Evolutionary conservation across 116 monocot genomes (phyloP).

Genomic region (Papilionanthe hybrid): DNA sequence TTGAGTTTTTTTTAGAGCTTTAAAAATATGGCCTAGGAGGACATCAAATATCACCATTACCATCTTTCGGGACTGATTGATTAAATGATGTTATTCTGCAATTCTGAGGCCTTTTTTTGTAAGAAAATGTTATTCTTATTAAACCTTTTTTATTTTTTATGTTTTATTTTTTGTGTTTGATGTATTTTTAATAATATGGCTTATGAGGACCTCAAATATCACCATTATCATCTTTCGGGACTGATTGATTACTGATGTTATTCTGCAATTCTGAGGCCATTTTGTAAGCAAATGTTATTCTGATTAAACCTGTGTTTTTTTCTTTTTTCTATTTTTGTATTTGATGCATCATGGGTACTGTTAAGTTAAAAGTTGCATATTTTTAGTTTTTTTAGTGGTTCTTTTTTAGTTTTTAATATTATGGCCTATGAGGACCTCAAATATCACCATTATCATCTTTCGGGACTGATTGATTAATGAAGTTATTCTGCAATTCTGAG

Average conservation of each 20-base stretch:
- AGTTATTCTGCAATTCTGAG: constrained; percentile 9
- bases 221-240: not conserved
- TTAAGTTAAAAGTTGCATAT: no score
- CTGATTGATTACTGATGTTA: not conserved
- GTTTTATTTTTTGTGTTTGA: no score
- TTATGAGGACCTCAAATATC: not conserved
- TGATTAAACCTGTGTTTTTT: no score
- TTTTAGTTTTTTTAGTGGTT: not conserved
- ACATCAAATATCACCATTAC: not conserved
- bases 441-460: constrained; percentile 1
- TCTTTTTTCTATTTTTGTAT: no score
- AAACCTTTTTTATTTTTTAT: no score
- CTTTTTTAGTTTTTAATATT: not conserved
- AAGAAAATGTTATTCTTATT: no score
- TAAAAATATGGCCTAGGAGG: not conserved
- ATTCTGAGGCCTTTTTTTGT: not conserved
- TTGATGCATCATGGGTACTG: no score
- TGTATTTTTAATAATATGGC: not conserved
- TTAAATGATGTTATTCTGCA: not conserved
- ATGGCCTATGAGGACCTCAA: not conserved
- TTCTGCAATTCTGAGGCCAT: constrained; percentile 7
- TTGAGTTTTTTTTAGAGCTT: no score
- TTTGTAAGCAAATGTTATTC: not conserved
- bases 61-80: not conserved
- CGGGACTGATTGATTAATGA: constrained; percentile 5